These are phyloP conservation scores for Teunomyces tritomae DNA, from an alignment of 805 yeast genomes.

Conservation along the genomic window DNA sequence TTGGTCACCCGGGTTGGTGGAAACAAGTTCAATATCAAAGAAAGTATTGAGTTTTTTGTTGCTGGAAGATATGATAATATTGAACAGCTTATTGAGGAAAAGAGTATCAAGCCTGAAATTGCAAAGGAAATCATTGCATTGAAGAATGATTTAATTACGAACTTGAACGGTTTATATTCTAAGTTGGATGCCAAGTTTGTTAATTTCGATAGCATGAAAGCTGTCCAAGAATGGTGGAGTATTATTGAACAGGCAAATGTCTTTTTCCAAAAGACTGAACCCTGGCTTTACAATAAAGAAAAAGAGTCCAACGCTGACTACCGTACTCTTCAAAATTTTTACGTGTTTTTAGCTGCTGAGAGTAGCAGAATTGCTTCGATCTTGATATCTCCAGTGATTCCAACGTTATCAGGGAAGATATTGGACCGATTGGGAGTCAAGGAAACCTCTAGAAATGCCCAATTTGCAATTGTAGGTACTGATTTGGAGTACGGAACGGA, in stretches of 20 bases:
- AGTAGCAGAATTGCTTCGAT: constrained; percentile 65
- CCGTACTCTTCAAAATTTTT: constrained; percentile 38
- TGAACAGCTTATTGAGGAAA: constrained; percentile 17
- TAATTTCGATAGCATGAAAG: constrained; percentile 52
- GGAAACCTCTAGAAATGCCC: constrained; percentile 36
- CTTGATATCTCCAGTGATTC: constrained; percentile 69
- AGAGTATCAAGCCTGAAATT: constrained; percentile 10
- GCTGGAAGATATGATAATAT: constrained; percentile 20
- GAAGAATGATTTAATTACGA: constrained; percentile 21
- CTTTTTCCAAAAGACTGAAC: constrained; percentile 66
- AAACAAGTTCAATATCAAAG: constrained; percentile 55
- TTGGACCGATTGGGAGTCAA: constrained; percentile 64
- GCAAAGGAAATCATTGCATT: constrained; percentile 14
- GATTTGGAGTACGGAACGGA: constrained; percentile 62
- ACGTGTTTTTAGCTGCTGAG: constrained; percentile 68
- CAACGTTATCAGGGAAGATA: constrained; percentile 53
- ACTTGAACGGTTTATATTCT: constrained; percentile 32
- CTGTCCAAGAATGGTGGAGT: constrained; percentile 58
- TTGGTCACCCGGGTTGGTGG: constrained; percentile 73
- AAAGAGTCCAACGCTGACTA: constrained; percentile 14
- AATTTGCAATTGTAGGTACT: constrained; percentile 50
- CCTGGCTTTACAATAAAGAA: constrained; percentile 58
- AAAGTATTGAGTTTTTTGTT: constrained; percentile 36
- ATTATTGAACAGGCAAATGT: constrained; percentile 59
- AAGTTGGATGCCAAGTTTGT: constrained; percentile 44